Evolutionary conservation across 768 basidiomycete species (phyloP).

Genomic region (Lactarius indigo): DNA sequence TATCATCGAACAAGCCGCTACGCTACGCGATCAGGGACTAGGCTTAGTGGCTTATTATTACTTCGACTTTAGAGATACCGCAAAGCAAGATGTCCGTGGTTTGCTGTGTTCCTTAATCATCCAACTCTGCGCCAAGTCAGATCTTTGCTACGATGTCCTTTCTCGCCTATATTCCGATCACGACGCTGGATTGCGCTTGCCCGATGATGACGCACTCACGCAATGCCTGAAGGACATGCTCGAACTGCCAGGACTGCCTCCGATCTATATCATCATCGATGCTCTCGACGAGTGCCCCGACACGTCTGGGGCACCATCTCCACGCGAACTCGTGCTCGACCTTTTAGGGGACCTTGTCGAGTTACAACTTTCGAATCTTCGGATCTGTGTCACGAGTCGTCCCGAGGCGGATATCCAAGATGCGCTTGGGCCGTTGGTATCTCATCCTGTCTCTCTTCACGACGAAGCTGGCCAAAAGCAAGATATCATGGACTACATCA

Average conservation of each 20-base stretch:
- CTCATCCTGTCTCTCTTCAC: neutral
- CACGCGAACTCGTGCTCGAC: neutral
- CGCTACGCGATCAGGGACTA: neutral
- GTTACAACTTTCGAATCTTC: neutral
- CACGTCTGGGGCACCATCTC: neutral
- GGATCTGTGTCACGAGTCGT: conserved; percentile 5
- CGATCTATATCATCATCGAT: conserved; percentile 1
- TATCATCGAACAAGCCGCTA: neutral
- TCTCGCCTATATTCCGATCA: neutral
- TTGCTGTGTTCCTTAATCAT: neutral
- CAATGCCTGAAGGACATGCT: neutral
- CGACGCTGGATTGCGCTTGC: neutral
- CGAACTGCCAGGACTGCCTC: neutral
- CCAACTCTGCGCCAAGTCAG: neutral
- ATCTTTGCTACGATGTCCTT: neutral
- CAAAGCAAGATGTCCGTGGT: conserved; percentile 1
- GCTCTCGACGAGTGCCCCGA: conserved; percentile 8
- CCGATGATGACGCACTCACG: neutral
- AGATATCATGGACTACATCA: neutral
- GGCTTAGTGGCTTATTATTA: neutral
- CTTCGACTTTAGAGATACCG: neutral
- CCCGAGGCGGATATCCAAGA: neutral
- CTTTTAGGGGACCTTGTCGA: neutral
- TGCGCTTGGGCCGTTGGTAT: neutral
- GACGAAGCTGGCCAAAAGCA: neutral